Base-by-base conservation (phyloP, 164 flowering plant species). In the Chimonanthus salicifolius region DNA sequence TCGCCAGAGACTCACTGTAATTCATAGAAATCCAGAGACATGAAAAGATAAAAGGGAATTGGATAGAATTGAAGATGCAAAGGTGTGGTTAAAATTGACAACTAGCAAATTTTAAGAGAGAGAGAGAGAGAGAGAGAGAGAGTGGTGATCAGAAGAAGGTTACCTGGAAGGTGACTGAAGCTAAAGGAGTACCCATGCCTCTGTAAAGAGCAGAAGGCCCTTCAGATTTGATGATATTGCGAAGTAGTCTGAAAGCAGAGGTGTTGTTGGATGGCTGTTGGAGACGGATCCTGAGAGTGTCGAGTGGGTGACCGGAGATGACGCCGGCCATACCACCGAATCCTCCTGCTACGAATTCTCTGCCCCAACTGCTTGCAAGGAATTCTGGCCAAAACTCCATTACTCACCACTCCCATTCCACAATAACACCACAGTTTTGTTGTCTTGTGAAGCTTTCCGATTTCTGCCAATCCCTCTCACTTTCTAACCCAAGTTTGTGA, bases 321-420 rank as follows among this genome's bases (percentile, higher is more conserved):
- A 95, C 73, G 0, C 99, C 99, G 1, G 96, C 97, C 68, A 84
- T 80, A 2, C 99, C 99, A 2, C 99, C 97, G 15, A 84, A 79
- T 4, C 99, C 97, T 47, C 97, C 99, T 2, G 96, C 99, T 60
- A 91, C 89, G 77, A 95, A 95, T 72, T 95, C 99, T 72, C 69
- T 87, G 0, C 97, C 98, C 92, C 89, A 87, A 71, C 94, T 92
- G 81, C 74, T 87, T 48, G 97, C 90, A 47, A 90, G 84, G 81
- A 88, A 93, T 82, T 93, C 96, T 13, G 97, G 96, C 99, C 98
- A 91, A 71, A 93, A 89, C 76, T 93, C 97, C 97, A 91, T 90
- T 46, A 58, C 49, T 46, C 33, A 67, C 51, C 70, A 71, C 77
- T 67, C 80, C 74, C 72, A 60, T 77, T 49, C 62, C 5, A 7